Base-by-base conservation (phyloP, 202 grass and related monocot species). In the Carex sylvatica region DNA sequence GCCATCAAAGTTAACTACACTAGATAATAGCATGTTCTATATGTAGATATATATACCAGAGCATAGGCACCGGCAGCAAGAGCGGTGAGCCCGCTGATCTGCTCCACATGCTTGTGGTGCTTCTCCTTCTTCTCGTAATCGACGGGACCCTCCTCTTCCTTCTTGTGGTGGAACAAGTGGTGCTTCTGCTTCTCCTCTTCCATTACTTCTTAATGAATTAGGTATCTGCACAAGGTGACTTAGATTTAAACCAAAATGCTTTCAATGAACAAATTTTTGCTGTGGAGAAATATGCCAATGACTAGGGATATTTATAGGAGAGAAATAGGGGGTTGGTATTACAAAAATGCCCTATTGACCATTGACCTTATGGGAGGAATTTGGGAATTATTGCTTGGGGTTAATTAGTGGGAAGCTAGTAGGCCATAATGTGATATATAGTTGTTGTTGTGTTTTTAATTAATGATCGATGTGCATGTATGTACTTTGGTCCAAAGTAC, bases 111-210 rank as follows among this genome's bases (percentile, higher is more conserved):
- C 85, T 92, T 90, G 83, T 92, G 85, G 18, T 90, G 91, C 74
- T 90, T 92, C 87, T 86, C 83, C 87, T 92, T 67, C 88, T 92
- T 90, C 52, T 88, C 80, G 61, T 93, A 88, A 76, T 90, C 81
- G 52, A 88, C 85, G 61, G 76, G 80, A 18, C 52, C 89, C 13
- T 70, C n/a, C 60, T 74, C 83, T 81, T 89, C 90, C 65, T 92
- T 86, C 52, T 90, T 84, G 85, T 81, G 80, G 68, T 82, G 85
- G 88, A 87, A 84, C 73, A 86, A 82, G 88, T 90, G 90, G 85
- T 89, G 90, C 51, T 38, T 38, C 36, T 58, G 75, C 77, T 92
- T 81, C 82, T 88, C 84, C 84, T 91, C 90, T 18, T 8, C 47
- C 75, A 79, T 79, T 79, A 26, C 58, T 79, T 19, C 74, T 78